These are phyloP conservation scores for Rhododendron simsii DNA, from an alignment of 148 eudicot species.

Conservation along the genomic window DNA sequence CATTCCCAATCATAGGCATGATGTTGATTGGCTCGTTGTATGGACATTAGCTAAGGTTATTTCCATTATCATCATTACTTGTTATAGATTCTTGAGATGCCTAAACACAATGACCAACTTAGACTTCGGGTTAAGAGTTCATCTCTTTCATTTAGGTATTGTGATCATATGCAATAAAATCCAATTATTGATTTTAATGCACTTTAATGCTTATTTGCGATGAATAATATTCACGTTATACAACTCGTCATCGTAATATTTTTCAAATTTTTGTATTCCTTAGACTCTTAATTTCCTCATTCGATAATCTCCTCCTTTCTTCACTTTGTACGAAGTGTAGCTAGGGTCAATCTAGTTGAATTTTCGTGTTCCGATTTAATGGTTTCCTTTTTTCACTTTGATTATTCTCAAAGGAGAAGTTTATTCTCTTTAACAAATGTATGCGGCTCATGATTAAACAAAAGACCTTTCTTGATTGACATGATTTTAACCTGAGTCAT, in stretches of 20 bases:
- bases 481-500: neutral
- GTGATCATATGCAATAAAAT: neutral
- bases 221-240: too few species aligned
- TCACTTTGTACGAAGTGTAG: neutral
- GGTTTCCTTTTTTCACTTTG: neutral
- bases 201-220: neutral
- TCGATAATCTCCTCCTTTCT: neutral
- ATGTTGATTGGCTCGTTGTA: conserved; percentile 81
- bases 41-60: conserved; percentile 78
- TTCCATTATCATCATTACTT: neutral
- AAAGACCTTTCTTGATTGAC: neutral
- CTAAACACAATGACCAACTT: neutral
- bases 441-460: neutral
- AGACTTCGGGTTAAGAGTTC: neutral
- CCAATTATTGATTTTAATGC: neutral
- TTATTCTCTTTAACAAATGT: neutral
- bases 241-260: neutral
- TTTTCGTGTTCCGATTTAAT: neutral
- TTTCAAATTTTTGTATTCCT: too few species aligned
- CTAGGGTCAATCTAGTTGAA: neutral
- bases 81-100: neutral
- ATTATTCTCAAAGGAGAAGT: neutral
- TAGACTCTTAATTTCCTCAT: neutral
- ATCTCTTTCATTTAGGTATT: neutral
- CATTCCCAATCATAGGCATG: conserved; percentile 62